phyloP scores from a whole-genome alignment of 1,139 yeast genomes.

The Taphrina betulina region DNA sequence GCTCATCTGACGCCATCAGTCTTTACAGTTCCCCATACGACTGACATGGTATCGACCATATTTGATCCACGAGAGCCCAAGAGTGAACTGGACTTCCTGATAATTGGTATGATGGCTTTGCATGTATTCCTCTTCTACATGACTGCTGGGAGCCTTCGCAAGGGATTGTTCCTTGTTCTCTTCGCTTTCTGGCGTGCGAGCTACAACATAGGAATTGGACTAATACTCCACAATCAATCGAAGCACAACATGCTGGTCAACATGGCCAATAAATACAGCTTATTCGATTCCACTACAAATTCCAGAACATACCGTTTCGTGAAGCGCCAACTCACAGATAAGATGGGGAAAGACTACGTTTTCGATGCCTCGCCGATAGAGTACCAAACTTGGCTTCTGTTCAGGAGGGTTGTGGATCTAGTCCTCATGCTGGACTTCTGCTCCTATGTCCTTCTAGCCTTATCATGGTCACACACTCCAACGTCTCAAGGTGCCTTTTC shows the following conservation, averaged over 20 bases:
- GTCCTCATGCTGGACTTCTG: slow-evolving; percentile 84
- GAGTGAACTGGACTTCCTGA: slow-evolving; percentile 62
- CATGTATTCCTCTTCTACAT: slow-evolving; percentile 54
- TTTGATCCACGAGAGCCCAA: slow-evolving; percentile 68
- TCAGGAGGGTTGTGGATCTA: slow-evolving; percentile 76
- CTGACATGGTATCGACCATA: slow-evolving; percentile 75
- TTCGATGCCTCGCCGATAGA: slow-evolving; percentile 63
- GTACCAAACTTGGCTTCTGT: slow-evolving; percentile 79
- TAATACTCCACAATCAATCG: slow-evolving; percentile 66
- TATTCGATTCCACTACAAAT: slow-evolving; percentile 49
- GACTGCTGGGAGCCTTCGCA: slow-evolving; percentile 46
- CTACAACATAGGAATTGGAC: slow-evolving; percentile 79
- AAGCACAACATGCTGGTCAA: slow-evolving; percentile 57
- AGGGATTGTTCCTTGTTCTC: slow-evolving; percentile 52
- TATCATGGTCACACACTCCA: slow-evolving; percentile 51
- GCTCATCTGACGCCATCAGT: slow-evolving; percentile 37
- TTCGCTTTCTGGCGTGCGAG: slow-evolving; percentile 75
- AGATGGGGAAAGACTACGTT: slow-evolving; percentile 58
- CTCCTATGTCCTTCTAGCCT: slow-evolving; percentile 68
- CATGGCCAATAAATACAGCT: slow-evolving; percentile 52
- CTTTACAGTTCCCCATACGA: slow-evolving; percentile 73
- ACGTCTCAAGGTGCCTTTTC: slow-evolving; percentile 49
- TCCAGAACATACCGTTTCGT: slow-evolving; percentile 50
- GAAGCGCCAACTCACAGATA: slow-evolving; percentile 55
- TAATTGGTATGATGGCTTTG: slow-evolving; percentile 54